phyloP scores from a whole-genome alignment of 1,284 basidiomycete genomes.

The Gomphus bonarii region DNA sequence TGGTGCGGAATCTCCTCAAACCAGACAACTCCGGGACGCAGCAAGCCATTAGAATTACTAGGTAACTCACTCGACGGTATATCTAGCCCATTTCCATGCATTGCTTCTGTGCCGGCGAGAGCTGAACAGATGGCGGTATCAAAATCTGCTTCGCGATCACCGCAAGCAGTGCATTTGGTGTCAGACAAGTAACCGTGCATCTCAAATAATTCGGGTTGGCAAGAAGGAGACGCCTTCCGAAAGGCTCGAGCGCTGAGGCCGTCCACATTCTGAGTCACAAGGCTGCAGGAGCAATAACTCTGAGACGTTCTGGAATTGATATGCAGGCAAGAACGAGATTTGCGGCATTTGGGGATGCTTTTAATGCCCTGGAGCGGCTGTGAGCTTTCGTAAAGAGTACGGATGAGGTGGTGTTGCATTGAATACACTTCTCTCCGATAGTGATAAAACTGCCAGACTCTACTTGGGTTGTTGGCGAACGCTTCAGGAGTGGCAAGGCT shows the following conservation, averaged over 20 bases:
- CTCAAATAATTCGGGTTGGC: slow-evolving; percentile 33
- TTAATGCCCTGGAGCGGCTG: slow-evolving; percentile 28
- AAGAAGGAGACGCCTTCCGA: slow-evolving; percentile 6
- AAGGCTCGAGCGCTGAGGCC: slow-evolving; percentile 32
- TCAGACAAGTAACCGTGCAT: slow-evolving; percentile 60
- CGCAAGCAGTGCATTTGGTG: slow-evolving; percentile 40
- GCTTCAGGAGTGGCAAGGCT: slow-evolving; percentile 48
- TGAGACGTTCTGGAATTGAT: slow-evolving; percentile 24
- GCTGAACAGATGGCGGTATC: slow-evolving; percentile 41
- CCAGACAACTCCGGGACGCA: slow-evolving; percentile 57
- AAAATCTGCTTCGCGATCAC: slow-evolving; percentile 30
- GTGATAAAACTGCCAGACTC: slow-evolving; percentile 60
- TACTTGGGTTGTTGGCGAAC: slow-evolving; percentile 40
- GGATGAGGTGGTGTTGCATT: not conserved
- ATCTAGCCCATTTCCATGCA: slow-evolving; percentile 32
- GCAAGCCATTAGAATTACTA: slow-evolving; percentile 35
- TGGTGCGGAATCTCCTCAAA: slow-evolving; percentile 44
- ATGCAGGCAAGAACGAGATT: slow-evolving; percentile 42
- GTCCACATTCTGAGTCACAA: slow-evolving; percentile 63
- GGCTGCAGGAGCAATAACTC: slow-evolving; percentile 29
- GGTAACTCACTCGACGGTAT: slow-evolving; percentile 40
- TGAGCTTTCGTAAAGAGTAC: not conserved
- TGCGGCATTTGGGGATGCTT: slow-evolving; percentile 44
- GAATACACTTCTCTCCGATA: slow-evolving; percentile 40
- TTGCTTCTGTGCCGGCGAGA: slow-evolving; percentile 39